Conservation (phyloP, 2,329 filamentous ascomycete genomes). For the Fusarium algeriense region DNA sequence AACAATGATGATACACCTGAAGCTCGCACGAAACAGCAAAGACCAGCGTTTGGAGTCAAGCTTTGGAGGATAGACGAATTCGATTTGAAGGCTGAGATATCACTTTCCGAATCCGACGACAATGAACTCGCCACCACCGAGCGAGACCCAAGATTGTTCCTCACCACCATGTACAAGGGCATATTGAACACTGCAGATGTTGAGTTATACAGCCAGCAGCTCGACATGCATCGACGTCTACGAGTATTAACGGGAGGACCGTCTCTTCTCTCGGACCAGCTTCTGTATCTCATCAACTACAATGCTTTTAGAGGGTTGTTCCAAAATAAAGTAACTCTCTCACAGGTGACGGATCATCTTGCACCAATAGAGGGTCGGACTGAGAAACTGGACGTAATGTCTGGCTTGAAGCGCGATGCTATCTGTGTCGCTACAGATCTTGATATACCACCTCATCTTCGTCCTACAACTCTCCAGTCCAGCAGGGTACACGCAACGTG, state of each 20-base stretch:
- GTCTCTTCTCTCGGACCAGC: not conserved
- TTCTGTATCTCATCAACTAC: slow-evolving; percentile 15
- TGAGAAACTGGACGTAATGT: slow-evolving; percentile 13
- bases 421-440: not conserved
- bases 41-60: slow-evolving; percentile 5
- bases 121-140: not conserved
- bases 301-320: slow-evolving; percentile 16
- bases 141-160: not conserved
- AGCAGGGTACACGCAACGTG: not conserved
- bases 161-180: not conserved
- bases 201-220: slow-evolving; percentile 13
- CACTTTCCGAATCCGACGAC: not conserved
- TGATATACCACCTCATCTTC: slow-evolving; percentile 1
- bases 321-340: not conserved
- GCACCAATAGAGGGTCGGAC: not conserved
- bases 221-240: not conserved
- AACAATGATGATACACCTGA: not conserved
- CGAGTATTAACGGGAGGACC: too few species aligned
- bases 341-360: not conserved
- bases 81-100: not conserved
- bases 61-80: slow-evolving; percentile 18
- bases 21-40: not conserved
- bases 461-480: slow-evolving; percentile 1
- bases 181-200: not conserved
- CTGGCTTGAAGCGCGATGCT: slow-evolving; percentile 8